Evolutionary conservation across 1,284 basidiomycete species (phyloP).

Genomic region (Ceratobasidium sp.): DNA sequence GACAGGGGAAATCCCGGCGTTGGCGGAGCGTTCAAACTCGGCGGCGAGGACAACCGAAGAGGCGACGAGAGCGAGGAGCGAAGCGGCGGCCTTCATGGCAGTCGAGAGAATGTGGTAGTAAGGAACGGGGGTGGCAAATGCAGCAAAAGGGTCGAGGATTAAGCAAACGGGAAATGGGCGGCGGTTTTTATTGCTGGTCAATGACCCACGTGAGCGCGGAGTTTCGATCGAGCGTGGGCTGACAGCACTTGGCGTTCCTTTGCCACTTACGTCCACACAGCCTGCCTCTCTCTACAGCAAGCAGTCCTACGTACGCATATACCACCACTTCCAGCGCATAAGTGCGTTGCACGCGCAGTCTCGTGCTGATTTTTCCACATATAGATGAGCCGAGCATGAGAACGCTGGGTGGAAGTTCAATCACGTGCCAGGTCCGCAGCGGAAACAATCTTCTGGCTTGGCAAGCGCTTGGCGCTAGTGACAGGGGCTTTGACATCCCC

Average conservation of each 20-base stretch:
- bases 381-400: not conserved
- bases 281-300: not conserved
- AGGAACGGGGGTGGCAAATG: not conserved
- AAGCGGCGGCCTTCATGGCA: conserved; percentile 26
- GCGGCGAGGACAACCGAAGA: conserved; percentile 9
- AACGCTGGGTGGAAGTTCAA: not conserved
- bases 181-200: conserved; percentile 4
- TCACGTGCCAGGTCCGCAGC: conserved; percentile 22
- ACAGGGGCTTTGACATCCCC: not conserved
- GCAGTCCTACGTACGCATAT: not conserved
- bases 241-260: conserved; percentile 9
- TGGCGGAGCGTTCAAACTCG: not conserved
- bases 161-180: not conserved
- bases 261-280: not conserved
- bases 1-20: not conserved
- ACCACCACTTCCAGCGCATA: conserved; percentile 12
- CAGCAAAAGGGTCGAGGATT: too few species aligned
- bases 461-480: conserved; percentile 25
- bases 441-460: not conserved
- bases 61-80: conserved; percentile 28
- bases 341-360: conserved; percentile 4
- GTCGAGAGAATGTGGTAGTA: not conserved
- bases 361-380: not conserved
- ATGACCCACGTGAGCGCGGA: not conserved
- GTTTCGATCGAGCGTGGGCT: conserved; percentile 38